Base-by-base conservation (phyloP, 495 filamentous ascomycete genomes). In the Melanomma pulvis-pyrius region DNA sequence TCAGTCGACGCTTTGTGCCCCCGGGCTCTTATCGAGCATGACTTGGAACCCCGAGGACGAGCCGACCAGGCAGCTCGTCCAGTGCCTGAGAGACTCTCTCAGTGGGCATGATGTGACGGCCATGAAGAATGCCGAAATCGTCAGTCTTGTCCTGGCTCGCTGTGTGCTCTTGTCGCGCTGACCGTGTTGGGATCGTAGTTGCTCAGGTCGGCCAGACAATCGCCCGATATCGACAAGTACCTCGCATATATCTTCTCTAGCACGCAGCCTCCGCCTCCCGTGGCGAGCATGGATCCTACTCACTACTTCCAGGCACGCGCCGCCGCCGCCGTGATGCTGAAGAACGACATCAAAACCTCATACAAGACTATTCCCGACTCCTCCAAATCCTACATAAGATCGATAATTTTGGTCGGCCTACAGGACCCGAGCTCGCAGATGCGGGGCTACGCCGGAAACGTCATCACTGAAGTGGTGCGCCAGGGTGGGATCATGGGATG, bases 181-280 rank as follows among this genome's bases (percentile, higher is more conserved):
- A 75, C 61, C 47, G 52, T 65, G 59, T 44, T 51, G 52, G 54
- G 25, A 25, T 26, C 39, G 29, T 74, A 98, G 94, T 96, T 98
- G 92, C 90, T 99, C 70, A 82, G 86, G 58, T 90, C 96, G 81
- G 94, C 96, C 36, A 93, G 92, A 75, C 80, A 85, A 15, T 96
- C 88, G 17, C 93, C 93, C 9, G 93, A 97, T 76, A 92, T 97
- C 82, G 91, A 93, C 78, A 97, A 97, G 77, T 99, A 99, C 75
- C 85, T 99, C 51, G 89, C 91, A 53, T 97, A 92, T 74, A 83
- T 99, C 21, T 90, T 96, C 75, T 90, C 88, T 52, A 91, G 87
- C 56, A 76, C 85, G 60, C 82, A 87, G 61, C 78, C 83, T 34
- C 86, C 89, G 17, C 39, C n/a, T n/a, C 69, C 82, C 12, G 81